phyloP scores from a whole-genome alignment of 2,329 filamentous ascomycete species.

The Xylariaceae sp. region DNA sequence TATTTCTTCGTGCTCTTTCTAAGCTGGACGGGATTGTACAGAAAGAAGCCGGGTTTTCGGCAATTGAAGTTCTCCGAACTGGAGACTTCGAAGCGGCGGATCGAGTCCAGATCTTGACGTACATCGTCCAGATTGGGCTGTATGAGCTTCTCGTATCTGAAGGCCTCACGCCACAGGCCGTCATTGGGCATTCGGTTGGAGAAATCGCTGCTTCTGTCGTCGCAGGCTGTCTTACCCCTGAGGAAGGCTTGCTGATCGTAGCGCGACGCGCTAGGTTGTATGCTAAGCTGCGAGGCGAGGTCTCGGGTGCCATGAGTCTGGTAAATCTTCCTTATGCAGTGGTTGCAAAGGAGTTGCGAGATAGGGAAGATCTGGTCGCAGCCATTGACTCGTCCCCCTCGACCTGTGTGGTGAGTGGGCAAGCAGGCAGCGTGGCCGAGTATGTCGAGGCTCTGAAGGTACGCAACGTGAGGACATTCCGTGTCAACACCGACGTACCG shows the following conservation, averaged over 20 bases:
- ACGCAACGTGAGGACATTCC: conserved; percentile 41
- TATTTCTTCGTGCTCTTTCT: conserved; percentile 38
- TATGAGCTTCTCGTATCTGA: conserved; percentile 40
- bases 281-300: conserved; percentile 15
- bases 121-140: conserved; percentile 46
- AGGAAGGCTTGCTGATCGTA: conserved; percentile 47
- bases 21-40: conserved; percentile 37
- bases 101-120: conserved; percentile 45
- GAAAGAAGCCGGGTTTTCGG: conserved; percentile 34
- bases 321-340: conserved; percentile 42
- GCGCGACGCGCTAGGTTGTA: conserved; percentile 41
- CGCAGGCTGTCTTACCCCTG: conserved; percentile 41
- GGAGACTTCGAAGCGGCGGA: conserved; percentile 38
- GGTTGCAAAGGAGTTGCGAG: conserved; percentile 35
- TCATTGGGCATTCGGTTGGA: conserved; percentile 51
- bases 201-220: conserved; percentile 50
- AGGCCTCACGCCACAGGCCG: conserved; percentile 43
- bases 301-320: conserved; percentile 39
- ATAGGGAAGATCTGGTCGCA: conserved; percentile 1
- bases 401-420: conserved; percentile 17
- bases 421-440: conserved; percentile 37
- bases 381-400: conserved; percentile 24
- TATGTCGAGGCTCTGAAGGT: conserved; percentile 37
- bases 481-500: conserved; percentile 49
- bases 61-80: conserved; percentile 22